phyloP scores from a whole-genome alignment of 2,329 filamentous ascomycete genomes.

The Talaromyces sp. region DNA sequence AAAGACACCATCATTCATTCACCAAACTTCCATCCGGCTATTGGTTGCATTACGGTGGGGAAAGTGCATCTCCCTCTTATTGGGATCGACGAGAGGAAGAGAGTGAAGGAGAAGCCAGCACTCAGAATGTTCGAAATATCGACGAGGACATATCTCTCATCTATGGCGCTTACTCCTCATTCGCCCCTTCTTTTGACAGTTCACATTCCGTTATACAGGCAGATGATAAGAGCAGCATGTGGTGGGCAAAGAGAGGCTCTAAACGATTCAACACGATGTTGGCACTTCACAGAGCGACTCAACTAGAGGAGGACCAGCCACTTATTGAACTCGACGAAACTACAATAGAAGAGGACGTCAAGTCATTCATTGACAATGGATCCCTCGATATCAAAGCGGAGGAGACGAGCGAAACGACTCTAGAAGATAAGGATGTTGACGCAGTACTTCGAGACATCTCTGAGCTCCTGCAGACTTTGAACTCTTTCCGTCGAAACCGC shows the following conservation, averaged over 20 bases:
- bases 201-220: constrained; percentile 41
- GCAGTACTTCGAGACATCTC: constrained; percentile 56
- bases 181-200: constrained; percentile 48
- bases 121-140: constrained; percentile 25
- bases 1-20: constrained; percentile 41
- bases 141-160: constrained; percentile 36
- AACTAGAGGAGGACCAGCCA: constrained; percentile 23
- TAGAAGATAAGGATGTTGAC: constrained; percentile 42
- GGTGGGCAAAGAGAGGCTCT: constrained; percentile 45
- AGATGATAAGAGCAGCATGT: constrained; percentile 43
- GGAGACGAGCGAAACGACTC: constrained; percentile 1
- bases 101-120: constrained; percentile 23
- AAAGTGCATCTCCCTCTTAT: constrained; percentile 36
- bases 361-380: constrained; percentile 30
- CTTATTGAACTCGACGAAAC: constrained; percentile 39
- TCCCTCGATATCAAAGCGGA: constrained; percentile 18
- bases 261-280: constrained; percentile 38
- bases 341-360: constrained; percentile 42
- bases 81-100: constrained; percentile 38
- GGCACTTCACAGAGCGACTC: constrained; percentile 24
- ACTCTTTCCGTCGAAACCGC: constrained; percentile 60
- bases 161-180: constrained; percentile 47
- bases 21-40: constrained; percentile 38
- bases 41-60: constrained; percentile 44
- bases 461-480: constrained; percentile 58